Evolutionary conservation across 352 stramenopile species (phyloP), one percentile per base, ranked within the genome.

Genomic region (Pythium oligandrum): DNA sequence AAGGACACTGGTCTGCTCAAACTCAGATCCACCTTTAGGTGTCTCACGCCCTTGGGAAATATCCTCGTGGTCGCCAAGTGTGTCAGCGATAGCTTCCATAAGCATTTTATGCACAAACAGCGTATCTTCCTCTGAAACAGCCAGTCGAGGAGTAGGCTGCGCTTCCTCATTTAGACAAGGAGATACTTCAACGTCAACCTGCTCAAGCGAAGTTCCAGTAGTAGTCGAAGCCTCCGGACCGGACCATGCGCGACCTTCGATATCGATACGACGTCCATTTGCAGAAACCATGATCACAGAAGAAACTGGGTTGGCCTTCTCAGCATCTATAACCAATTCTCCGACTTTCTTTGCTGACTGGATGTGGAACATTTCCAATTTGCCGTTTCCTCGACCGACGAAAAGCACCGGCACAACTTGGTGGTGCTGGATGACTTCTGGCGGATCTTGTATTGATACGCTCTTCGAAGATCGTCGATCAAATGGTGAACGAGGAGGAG

Each of bases 351-450:
- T 78, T 6, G 74, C 72, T 3, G 79, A 76, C 17, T 86, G 69
- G 2, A 90, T 52, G 52, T 93, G 75, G 42, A 80, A 93, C 70
- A 90, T 81, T 53, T 93, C 77, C 31, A 90, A 37, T 51, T 83
- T 82, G 0, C 79, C 75, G 10, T 73, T 83, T 4, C 78, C 76
- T 39, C 82, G 75, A 8, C 82, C 82, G 26, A 90, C 71, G 58
- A 88, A 89, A 3, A 92, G 62, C 2, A 88, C 65, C 30, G 68
- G 74, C 8, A 88, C 66, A 37, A 80, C 68, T 60, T 86, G 74
- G 38, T 63, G 71, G 47, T 84, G 68, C 39, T 78, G 64, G 7
- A 65, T 68, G 30, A 69, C 34, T 31, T 53, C 63, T 12, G 57
- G 35, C 17, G 48, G 48, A 32, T 68, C 61, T 0, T 59, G 2